Percentiles rank a stretch among this genome's conserved stretches.
Conservation (phyloP, 2,329 filamentous ascomycete genomes). For the Aureobasidium lini region DNA sequence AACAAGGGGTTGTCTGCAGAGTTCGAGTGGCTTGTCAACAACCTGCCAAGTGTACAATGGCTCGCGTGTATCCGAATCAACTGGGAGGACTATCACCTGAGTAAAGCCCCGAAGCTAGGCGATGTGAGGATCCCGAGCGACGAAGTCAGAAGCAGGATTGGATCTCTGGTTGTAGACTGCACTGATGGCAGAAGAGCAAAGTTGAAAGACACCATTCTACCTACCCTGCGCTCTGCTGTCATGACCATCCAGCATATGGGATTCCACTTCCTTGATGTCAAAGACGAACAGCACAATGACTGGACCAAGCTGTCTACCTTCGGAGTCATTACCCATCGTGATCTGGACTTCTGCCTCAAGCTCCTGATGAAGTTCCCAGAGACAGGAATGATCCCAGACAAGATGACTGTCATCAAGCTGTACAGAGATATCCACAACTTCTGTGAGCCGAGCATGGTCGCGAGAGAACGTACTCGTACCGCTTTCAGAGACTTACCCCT, state of each 20-base stretch:
- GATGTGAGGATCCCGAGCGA: background rate
- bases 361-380: background rate
- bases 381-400: background rate
- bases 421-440: background rate
- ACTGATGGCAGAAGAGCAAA: background rate
- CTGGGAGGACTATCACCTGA: background rate
- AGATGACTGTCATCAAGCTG: background rate
- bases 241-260: background rate
- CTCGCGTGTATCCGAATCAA: background rate
- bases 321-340: background rate
- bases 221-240: background rate
- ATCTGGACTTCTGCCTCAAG: background rate
- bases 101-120: background rate
- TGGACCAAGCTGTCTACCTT: background rate
- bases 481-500: background rate
- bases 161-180: background rate
- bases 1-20: background rate
- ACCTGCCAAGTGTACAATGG: background rate
- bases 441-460: background rate
- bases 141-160: background rate
- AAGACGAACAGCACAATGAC: background rate
- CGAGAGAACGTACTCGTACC: background rate
- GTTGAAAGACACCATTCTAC: conserved; percentile 8
- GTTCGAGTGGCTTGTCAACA: background rate
- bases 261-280: conserved; percentile 1